Percentiles rank a stretch among this genome's conserved stretches.
Evolutionary conservation across 805 yeast genomes (phyloP).

Genomic region (Blastobotrys attinorum): DNA sequence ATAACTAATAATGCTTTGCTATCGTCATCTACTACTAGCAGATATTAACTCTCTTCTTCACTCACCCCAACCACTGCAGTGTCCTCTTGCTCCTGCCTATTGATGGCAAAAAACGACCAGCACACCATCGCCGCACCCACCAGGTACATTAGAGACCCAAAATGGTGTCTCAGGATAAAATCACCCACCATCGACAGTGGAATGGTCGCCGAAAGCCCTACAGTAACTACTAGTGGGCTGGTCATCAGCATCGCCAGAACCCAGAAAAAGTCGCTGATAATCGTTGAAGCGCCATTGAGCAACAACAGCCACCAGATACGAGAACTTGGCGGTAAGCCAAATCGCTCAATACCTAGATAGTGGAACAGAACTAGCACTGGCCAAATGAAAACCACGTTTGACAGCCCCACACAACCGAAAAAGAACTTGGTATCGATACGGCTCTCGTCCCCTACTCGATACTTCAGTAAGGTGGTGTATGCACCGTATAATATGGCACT

Average conservation of each 20-base stretch:
- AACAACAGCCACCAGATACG: constrained; percentile 47
- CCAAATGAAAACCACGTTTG: constrained; percentile 70
- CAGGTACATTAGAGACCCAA: constrained; percentile 54
- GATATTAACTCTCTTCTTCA: not conserved
- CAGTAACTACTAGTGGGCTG: constrained; percentile 90
- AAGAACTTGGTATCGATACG: constrained; percentile 78
- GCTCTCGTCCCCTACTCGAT: constrained; percentile 63
- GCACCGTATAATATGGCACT: constrained; percentile 91
- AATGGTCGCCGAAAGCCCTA: constrained; percentile 86
- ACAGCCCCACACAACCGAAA: constrained; percentile 91
- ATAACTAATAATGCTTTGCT: not conserved
- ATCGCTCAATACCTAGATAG: constrained; percentile 53
- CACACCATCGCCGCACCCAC: constrained; percentile 78
- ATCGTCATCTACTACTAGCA: not conserved
- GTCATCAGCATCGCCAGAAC: constrained; percentile 90
- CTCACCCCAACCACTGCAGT: constrained; percentile 8
- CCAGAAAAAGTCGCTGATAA: constrained; percentile 90
- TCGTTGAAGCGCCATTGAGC: constrained; percentile 67
- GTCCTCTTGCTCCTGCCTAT: constrained; percentile 68
- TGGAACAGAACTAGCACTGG: constrained; percentile 68
- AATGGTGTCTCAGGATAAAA: constrained; percentile 57
- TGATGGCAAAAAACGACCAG: constrained; percentile 74
- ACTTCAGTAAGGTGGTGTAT: constrained; percentile 78
- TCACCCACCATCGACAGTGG: constrained; percentile 95
- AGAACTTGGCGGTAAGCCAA: constrained; percentile 57